Conservation (phyloP, 2,329 filamentous ascomycete species). For the Teratosphaeria destructans region DNA sequence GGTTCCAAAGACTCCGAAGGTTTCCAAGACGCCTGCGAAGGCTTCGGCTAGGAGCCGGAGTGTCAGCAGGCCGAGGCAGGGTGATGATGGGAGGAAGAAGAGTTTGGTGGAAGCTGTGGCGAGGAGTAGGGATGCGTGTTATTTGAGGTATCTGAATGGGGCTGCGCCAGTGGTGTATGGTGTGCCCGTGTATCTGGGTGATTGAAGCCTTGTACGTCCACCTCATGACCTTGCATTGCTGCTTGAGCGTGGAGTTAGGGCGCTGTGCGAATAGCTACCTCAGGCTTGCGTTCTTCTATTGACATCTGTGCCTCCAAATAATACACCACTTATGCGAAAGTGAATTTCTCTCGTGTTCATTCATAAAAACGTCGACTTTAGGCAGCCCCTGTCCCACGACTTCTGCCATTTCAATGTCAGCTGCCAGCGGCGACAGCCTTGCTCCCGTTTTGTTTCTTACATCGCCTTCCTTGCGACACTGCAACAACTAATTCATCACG, state of each 20-base stretch:
- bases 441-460: not conserved
- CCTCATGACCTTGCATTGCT: not conserved
- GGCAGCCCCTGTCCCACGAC: not conserved
- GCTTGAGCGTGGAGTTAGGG: not conserved
- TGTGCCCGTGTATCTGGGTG: slow-evolving; percentile 70
- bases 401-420: not conserved
- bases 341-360: not conserved
- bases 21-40: slow-evolving; percentile 17
- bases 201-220: slow-evolving; percentile 10
- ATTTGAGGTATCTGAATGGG: slow-evolving; percentile 82
- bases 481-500: not conserved
- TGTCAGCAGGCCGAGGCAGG: slow-evolving; percentile 7
- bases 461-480: not conserved
- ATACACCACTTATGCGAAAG: not conserved
- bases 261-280: not conserved
- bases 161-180: slow-evolving; percentile 92
- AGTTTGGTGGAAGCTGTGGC: slow-evolving; percentile 71
- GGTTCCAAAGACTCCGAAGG: slow-evolving; percentile 24
- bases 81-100: slow-evolving; percentile 26
- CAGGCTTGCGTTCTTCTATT: not conserved
- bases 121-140: slow-evolving; percentile 64
- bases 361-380: not conserved
- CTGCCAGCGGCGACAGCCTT: not conserved
- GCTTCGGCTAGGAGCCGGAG: slow-evolving; percentile 11
- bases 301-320: not conserved